phyloP scores from a whole-genome alignment of 2,329 filamentous ascomycete genomes.

The Trichoderma arundinaceum region DNA sequence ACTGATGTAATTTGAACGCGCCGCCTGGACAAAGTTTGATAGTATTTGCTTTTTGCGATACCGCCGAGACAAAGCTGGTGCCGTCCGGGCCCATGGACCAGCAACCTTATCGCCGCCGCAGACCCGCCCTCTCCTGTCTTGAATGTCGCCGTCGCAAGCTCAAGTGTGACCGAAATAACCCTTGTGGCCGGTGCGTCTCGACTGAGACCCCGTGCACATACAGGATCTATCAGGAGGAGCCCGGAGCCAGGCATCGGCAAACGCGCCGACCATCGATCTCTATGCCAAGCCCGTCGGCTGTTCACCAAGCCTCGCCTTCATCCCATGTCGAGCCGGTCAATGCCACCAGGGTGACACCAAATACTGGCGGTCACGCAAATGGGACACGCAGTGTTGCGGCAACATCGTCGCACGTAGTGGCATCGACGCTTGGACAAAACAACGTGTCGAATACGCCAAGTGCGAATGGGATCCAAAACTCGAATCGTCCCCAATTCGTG shows the following conservation, averaged over 20 bases:
- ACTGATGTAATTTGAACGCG: not conserved
- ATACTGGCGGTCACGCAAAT: not conserved
- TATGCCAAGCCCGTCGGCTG: not conserved
- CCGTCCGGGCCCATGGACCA: not conserved
- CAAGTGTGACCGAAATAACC: conserved; percentile 62
- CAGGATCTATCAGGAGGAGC: not conserved
- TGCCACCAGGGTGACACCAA: not conserved
- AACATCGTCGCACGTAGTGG: no score
- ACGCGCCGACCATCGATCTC: not conserved
- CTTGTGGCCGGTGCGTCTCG: conserved; percentile 63
- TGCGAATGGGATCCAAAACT: conserved; percentile 54
- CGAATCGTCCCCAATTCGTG: conserved; percentile 31
- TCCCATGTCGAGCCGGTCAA: not conserved
- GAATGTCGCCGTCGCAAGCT: conserved; percentile 66
- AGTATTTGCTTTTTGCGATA: not conserved
- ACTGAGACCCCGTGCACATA: conserved; percentile 49
- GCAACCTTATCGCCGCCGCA: conserved; percentile 34
- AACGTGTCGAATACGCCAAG: conserved; percentile 40
- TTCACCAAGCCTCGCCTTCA: not conserved
- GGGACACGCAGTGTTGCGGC: not conserved
- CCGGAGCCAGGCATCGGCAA: not conserved
- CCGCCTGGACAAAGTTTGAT: not conserved
- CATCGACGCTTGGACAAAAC: not conserved
- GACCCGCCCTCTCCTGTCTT: conserved; percentile 56
- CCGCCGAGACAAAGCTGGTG: conserved; percentile 7